A percentile compares a stretch with the other conserved stretches of the same genome.
Evolutionary conservation across 768 basidiomycete genomes (phyloP).

Genomic region (Sutorius australiensis): DNA sequence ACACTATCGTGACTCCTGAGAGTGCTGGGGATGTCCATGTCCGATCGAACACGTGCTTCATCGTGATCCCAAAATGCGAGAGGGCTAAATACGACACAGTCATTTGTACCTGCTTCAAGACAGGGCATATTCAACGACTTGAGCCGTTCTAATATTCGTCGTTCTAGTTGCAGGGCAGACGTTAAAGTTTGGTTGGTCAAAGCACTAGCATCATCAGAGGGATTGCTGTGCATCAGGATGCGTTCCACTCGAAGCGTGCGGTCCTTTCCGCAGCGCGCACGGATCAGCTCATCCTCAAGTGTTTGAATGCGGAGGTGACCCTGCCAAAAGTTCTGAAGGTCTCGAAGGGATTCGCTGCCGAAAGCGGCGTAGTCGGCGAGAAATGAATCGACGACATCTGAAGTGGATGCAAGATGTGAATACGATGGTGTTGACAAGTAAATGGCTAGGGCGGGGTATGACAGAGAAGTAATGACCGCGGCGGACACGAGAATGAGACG

Average conservation of each 20-base stretch:
- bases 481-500: conserved; percentile 84
- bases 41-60: conserved; percentile 46
- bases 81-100: conserved; percentile 72
- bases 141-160: conserved; percentile 44
- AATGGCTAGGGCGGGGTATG: conserved; percentile 85
- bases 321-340: conserved; percentile 72
- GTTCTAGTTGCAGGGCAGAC: conserved; percentile 64
- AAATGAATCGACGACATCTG: conserved; percentile 61
- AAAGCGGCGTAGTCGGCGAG: conserved; percentile 50
- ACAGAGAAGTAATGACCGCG: conserved; percentile 83
- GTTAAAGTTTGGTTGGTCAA: conserved; percentile 60
- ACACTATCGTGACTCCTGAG: conserved; percentile 50
- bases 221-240: conserved; percentile 59
- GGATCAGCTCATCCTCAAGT: conserved; percentile 66
- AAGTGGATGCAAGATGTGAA: conserved; percentile 49
- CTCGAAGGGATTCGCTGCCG: conserved; percentile 51
- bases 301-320: conserved; percentile 59
- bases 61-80: conserved; percentile 73
- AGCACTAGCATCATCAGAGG: conserved; percentile 42
- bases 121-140: conserved; percentile 46
- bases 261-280: conserved; percentile 66
- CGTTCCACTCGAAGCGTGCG: conserved; percentile 75
- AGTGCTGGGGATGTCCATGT: conserved; percentile 56
- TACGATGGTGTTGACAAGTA: conserved; percentile 73
- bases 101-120: conserved; percentile 46